Evolutionary conservation across 106 monocot species (phyloP), one percentile per base, ranked within the genome.

Genomic region (Phalaenopsis equestris): DNA sequence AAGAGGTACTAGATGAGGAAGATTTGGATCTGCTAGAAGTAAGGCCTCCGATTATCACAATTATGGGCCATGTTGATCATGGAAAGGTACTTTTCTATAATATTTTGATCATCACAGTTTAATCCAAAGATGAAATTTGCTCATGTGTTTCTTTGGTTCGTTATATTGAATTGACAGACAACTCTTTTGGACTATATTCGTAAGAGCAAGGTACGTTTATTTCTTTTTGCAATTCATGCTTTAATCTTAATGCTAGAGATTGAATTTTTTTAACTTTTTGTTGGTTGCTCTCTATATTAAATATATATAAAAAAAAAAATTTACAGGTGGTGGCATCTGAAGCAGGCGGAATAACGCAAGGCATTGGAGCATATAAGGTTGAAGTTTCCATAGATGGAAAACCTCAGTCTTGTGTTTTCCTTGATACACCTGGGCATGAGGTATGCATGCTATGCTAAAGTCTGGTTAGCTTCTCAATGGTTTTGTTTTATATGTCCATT

Each of bases 21-120:
- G 94, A 98, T 81, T 77, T 91, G 76, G 88, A 95, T 46, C 83
- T 79, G 86, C 80, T 99, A 55, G 91, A 91, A 85, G 86, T 81
- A 21, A 86, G 98, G 78, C 90, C 98, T 48, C 98, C 98, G 18
- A 87, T 99, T 79, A 89, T 99, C 77, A 99, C 98, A 24, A 99
- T 99, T 74, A 94, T 99, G 98, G 98, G 98, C 19, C 98, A 99
- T 89, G 98, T 99, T 0, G 98, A 99, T 87, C 98, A 99, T 76
- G 98, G 98, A 77, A 99, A 99, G 94, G 94, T 95, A 79, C 79
- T n/a, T 55, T 74, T 74, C n/a, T 74, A 45, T 3, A 74, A 42
- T 42, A 74, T 42, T 3, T 43, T 74, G 15, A 19, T 42, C 17
- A 73, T 68, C 16, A 42, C 17, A 17, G 73, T 45, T 42, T 45